Percentiles rank a stretch among this genome's conserved stretches.
Evolutionary conservation across 257 asterid species (phyloP).

Genomic region (Eucommia ulmoides): DNA sequence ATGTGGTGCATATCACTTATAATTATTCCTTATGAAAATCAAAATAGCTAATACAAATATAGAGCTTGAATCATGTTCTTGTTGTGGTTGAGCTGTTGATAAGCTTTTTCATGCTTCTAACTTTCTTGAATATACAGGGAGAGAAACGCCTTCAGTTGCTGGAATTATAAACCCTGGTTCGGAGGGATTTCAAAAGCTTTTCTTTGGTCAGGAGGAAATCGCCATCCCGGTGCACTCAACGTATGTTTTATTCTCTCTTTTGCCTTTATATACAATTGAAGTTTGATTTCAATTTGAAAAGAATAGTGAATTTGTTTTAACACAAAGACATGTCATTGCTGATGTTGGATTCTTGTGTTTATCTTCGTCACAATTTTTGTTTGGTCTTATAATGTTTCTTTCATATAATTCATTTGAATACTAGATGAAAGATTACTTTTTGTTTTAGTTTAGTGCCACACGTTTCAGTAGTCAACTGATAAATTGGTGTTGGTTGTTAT

Average conservation of each 20-base stretch:
- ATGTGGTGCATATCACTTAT: constrained; percentile 42
- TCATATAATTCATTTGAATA: neutral
- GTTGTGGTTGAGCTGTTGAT: constrained; percentile 3
- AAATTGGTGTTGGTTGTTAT: neutral
- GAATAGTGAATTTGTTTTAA: neutral
- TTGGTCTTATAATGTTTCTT: neutral
- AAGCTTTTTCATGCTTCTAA: neutral
- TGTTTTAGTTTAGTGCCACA: neutral
- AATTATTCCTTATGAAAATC: neutral
- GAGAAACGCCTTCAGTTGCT: constrained; percentile 98
- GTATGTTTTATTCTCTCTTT: constrained; percentile 28
- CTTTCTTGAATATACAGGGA: constrained; percentile 37
- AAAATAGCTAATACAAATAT: too few relatives aligned
- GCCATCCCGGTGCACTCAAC: constrained; percentile 94
- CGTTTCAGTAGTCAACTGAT: neutral
- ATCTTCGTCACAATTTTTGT: neutral
- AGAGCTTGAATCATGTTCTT: neutral
- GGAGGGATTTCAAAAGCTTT: constrained; percentile 96
- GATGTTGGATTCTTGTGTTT: neutral
- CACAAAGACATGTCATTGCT: neutral
- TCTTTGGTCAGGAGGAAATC: constrained; percentile 95
- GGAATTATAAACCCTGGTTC: constrained; percentile 98
- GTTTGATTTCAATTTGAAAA: neutral
- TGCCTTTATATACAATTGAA: neutral
- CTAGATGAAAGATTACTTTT: neutral